Conservation (phyloP, 495 filamentous ascomycete species). For the Tuber borchii region DNA sequence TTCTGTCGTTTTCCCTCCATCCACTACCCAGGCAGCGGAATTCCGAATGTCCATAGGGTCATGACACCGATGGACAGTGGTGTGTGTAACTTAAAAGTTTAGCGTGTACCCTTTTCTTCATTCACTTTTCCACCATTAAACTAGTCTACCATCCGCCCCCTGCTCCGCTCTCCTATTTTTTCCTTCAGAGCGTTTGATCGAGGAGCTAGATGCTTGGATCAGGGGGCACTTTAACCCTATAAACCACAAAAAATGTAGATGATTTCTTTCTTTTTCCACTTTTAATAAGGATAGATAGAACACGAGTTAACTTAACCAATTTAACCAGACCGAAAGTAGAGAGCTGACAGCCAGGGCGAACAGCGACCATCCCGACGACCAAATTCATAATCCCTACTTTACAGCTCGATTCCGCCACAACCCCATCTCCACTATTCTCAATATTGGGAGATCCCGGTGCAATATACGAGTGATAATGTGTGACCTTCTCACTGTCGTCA, state of each 20-base stretch:
- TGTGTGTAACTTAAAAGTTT: slow-evolving; percentile 5
- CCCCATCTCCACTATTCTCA: neutral
- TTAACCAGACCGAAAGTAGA: neutral
- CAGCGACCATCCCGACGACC: neutral
- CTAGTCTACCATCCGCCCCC: neutral
- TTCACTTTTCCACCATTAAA: neutral
- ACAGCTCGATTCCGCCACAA: neutral
- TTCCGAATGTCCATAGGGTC: neutral
- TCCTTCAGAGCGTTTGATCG: neutral
- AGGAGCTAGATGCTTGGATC: neutral
- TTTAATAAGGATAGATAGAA: slow-evolving; percentile 1
- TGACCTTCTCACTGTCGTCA: neutral
- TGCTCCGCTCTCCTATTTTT: neutral
- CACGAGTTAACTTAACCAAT: neutral
- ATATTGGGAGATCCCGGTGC: neutral
- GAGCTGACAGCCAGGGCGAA: neutral
- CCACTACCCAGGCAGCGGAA: neutral
- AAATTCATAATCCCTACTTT: neutral
- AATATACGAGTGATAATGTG: neutral
- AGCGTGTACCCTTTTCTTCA: neutral
- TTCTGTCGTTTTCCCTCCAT: neutral
- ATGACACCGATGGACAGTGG: slow-evolving; percentile 1
- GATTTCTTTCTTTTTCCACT: neutral
- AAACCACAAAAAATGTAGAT: slow-evolving; percentile 4
- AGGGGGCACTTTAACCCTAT: neutral